Conservation (phyloP, 352 stramenopile species). For the Pythium grandisporangium region DNA sequence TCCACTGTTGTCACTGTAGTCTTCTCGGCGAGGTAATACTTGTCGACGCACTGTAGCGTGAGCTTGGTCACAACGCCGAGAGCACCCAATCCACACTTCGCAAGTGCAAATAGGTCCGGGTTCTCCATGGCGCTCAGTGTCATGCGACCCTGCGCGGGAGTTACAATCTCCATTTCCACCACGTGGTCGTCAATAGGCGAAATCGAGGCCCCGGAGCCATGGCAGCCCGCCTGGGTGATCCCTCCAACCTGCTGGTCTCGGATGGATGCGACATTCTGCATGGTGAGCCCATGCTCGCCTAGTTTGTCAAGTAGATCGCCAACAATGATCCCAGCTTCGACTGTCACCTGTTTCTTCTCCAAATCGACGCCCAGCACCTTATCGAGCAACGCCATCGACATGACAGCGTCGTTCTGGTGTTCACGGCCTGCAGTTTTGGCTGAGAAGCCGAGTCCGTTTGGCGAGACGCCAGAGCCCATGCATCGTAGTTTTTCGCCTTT, state of each 20-base stretch:
- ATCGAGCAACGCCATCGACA: conserved; percentile 88
- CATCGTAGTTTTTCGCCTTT: conserved; percentile 83
- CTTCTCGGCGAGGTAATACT: conserved; percentile 91
- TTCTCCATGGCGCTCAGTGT: conserved; percentile 76
- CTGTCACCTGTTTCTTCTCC: conserved; percentile 88
- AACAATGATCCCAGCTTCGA: conserved; percentile 74
- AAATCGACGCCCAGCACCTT: conserved; percentile 18
- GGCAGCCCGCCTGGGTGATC: conserved; percentile 93
- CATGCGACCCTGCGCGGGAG: conserved; percentile 87
- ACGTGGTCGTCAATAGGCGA: conserved; percentile 97
- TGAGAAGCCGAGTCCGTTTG: conserved; percentile 94
- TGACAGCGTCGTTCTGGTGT: conserved; percentile 55
- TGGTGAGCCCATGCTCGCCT: conserved; percentile 85
- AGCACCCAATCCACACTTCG: conserved; percentile 92
- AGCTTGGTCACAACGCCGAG: conserved; percentile 96
- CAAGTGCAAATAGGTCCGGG: conserved; percentile 85
- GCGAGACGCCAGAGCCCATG: conserved; percentile 94
- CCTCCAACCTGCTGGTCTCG: conserved; percentile 97
- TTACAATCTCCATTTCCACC: conserved; percentile 94
- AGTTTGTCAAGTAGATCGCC: conserved; percentile 71
- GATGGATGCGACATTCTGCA: conserved; percentile 98
- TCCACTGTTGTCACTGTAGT: conserved; percentile 87
- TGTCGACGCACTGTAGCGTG: conserved; percentile 92
- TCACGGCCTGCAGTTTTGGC: conserved; percentile 3
- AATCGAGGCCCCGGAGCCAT: conserved; percentile 93